Percentiles rank a stretch among this genome's conserved stretches.
These are phyloP conservation scores for Pichia kluyveri DNA, from an alignment of 805 yeast genomes.

Conservation along the genomic window DNA sequence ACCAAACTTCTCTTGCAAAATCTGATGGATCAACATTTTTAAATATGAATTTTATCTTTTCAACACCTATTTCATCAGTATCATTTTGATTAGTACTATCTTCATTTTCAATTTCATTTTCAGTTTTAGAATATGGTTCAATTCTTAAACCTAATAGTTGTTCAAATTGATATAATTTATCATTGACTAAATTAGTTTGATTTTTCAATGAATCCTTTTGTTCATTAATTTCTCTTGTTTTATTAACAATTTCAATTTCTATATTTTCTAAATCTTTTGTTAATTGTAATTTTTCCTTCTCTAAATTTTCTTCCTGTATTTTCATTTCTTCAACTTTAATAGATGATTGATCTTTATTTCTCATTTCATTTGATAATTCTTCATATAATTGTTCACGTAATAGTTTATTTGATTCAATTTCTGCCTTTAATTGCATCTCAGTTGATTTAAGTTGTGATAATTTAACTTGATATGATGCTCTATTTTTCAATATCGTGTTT, in stretches of 20 bases:
- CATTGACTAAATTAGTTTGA: conserved; percentile 32
- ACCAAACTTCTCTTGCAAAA: conserved; percentile 33
- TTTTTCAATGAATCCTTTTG: conserved; percentile 24
- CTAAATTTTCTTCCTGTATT: conserved; percentile 27
- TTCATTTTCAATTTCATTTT: conserved; percentile 17
- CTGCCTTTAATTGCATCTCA: conserved; percentile 13
- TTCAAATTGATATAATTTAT: conserved; percentile 36
- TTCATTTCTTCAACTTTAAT: conserved; percentile 31
- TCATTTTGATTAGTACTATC: no score
- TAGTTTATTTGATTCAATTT: conserved; percentile 13
- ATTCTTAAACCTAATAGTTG: conserved; percentile 38
- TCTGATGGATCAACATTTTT: conserved; percentile 38
- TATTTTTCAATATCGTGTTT: conserved; percentile 11
- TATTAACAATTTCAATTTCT: conserved; percentile 17
- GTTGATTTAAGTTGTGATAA: conserved; percentile 15
- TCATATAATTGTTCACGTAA: conserved; percentile 16
- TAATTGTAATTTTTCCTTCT: conserved; percentile 20
- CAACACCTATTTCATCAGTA: conserved; percentile 4
- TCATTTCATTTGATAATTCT: conserved; percentile 14
- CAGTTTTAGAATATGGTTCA: conserved; percentile 13
- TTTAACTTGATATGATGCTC: conserved; percentile 16
- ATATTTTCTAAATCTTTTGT: conserved; percentile 23
- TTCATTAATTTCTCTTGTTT: conserved; percentile 18
- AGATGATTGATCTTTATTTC: conserved; percentile 26
- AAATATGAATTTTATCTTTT: conserved; percentile 32